A percentile compares a stretch with the other conserved stretches of the same genome.
phyloP scores from a whole-genome alignment of 192 early-diverging fungal genomes.

The Geranomyces michiganensis region DNA sequence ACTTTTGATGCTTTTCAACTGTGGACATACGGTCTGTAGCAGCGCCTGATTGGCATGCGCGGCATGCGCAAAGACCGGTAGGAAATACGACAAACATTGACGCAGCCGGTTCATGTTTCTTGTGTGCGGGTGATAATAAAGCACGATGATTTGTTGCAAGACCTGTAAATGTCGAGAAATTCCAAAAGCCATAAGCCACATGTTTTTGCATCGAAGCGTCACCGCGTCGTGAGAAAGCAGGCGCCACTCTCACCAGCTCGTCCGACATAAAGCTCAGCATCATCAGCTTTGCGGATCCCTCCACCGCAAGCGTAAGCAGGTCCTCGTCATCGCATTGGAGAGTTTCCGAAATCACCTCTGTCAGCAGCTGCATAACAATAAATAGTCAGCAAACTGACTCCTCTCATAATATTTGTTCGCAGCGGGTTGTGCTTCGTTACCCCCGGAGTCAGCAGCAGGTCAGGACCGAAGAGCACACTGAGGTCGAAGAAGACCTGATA shows the following conservation, averaged over 20 bases:
- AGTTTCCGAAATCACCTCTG: constrained; percentile 43
- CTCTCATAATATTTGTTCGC: constrained; percentile 24
- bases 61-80: constrained; percentile 83
- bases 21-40: constrained; percentile 57
- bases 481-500: constrained; percentile 66
- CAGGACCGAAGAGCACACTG: constrained; percentile 58
- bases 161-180: no score
- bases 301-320: constrained; percentile 71
- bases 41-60: constrained; percentile 69
- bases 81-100: constrained; percentile 89
- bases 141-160: constrained; percentile 72
- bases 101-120: constrained; percentile 67
- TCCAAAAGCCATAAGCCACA: constrained; percentile 20
- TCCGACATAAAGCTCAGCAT: constrained; percentile 56
- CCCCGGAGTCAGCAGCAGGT: constrained; percentile 24
- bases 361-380: constrained; percentile 12
- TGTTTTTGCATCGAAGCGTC: constrained; percentile 49
- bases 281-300: constrained; percentile 78
- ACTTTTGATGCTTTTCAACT: neutral
- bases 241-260: constrained; percentile 4
- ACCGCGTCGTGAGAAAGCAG: no score
- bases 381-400: constrained; percentile 27
- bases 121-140: constrained; percentile 82
- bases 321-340: constrained; percentile 60
- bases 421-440: no score